phyloP scores from a whole-genome alignment of 768 basidiomycete species.

The Boletus vinaceobasis region DNA sequence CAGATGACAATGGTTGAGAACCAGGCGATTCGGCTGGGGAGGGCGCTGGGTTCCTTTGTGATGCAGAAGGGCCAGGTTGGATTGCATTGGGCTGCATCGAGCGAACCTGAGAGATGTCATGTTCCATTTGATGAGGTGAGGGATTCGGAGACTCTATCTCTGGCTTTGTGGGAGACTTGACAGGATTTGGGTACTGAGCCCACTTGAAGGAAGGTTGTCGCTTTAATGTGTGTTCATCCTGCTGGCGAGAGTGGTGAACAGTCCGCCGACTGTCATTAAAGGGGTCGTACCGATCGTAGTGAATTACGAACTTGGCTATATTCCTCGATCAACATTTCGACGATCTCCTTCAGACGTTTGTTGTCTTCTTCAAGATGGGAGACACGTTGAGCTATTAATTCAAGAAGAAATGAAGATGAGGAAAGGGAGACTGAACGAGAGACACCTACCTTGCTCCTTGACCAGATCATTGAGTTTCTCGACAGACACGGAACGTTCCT shows the following conservation, averaged over 20 bases:
- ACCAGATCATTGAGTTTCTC: constrained; percentile 66
- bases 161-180: constrained; percentile 77
- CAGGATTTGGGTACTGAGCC: constrained; percentile 75
- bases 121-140: constrained; percentile 76
- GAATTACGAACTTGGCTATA: constrained; percentile 43
- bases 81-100: constrained; percentile 14
- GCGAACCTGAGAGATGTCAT: constrained; percentile 51
- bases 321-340: constrained; percentile 68
- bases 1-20: constrained; percentile 26
- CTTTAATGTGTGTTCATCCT: constrained; percentile 47
- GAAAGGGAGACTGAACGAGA: background rate
- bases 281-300: constrained; percentile 16
- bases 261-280: constrained; percentile 3
- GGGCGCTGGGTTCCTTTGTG: constrained; percentile 29
- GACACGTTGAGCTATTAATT: constrained; percentile 63
- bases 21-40: constrained; percentile 29
- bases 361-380: constrained; percentile 76
- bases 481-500: constrained; percentile 54
- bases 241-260: constrained; percentile 11
- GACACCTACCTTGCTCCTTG: constrained; percentile 65
- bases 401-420: constrained; percentile 1
- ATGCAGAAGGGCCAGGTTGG: constrained; percentile 23
- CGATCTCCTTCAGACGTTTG: constrained; percentile 55
- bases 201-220: constrained; percentile 87
- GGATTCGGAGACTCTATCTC: constrained; percentile 73